These are phyloP conservation scores for Quercus variabilis DNA, from an alignment of 306 rosid genomes.

Conservation along the genomic window DNA sequence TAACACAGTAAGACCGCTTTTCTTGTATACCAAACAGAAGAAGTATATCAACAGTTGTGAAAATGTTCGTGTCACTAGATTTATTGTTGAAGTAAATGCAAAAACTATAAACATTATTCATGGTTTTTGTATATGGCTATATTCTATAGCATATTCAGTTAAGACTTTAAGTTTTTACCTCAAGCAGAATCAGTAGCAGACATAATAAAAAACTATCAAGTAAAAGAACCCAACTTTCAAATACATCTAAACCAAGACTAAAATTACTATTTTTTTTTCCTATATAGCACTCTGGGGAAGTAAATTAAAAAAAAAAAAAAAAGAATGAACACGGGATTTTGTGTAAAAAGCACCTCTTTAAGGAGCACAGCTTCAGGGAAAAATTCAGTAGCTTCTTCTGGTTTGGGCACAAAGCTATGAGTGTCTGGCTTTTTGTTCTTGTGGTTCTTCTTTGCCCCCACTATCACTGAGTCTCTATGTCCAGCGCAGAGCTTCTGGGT, in stretches of 20 bases:
- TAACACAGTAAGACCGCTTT: too few species aligned
- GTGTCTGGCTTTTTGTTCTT: conserved; percentile 48
- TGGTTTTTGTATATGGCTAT: not conserved
- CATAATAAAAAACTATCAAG: not conserved
- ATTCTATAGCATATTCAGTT: not conserved
- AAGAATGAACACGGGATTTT: not conserved
- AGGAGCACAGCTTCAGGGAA: conserved; percentile 95
- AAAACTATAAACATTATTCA: not conserved
- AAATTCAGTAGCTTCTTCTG: conserved; percentile 61
- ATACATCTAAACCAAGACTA: not conserved
- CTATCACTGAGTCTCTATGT: conserved; percentile 42
- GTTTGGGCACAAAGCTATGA: conserved; percentile 59
- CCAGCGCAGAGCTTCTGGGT: conserved; percentile 16
- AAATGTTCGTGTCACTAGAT: too few species aligned
- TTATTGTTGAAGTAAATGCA: not conserved
- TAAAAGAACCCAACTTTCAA: not conserved
- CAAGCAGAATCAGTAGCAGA: not conserved
- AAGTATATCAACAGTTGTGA: too few species aligned
- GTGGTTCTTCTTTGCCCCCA: conserved; percentile 40
- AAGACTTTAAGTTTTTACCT: not conserved
- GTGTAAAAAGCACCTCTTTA: conserved; percentile 50
- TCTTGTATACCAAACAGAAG: too few species aligned
- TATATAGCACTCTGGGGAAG: not conserved
- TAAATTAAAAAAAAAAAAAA: not conserved
- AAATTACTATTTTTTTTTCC: not conserved